Evolutionary conservation across 441 rosid genomes (phyloP).

Genomic region (Melastoma candidum): DNA sequence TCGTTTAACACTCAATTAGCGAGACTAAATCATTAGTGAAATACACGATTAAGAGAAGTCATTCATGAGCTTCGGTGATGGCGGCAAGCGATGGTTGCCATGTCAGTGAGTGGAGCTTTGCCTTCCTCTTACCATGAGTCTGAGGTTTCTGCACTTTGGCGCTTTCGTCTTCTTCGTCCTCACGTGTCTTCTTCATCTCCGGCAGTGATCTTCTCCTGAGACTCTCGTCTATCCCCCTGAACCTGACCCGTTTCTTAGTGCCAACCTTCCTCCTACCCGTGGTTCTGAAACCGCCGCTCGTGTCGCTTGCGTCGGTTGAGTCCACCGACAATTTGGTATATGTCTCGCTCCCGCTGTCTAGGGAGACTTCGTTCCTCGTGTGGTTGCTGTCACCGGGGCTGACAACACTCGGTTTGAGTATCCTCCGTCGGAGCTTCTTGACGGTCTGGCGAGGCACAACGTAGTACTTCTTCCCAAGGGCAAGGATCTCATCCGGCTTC

Average conservation of each 20-base stretch:
- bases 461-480: conserved; percentile 29
- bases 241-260: conserved; percentile 21
- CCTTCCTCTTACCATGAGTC: conserved; percentile 5
- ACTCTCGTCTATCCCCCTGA: conserved; percentile 22
- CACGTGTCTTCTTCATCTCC: neutral
- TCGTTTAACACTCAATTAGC: too few relatives aligned
- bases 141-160: conserved; percentile 5
- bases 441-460: conserved; percentile 28
- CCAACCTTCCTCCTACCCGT: conserved; percentile 7
- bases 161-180: conserved; percentile 1
- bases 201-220: conserved; percentile 5
- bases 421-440: conserved; percentile 29
- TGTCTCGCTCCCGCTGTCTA: neutral
- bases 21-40: too few relatives aligned
- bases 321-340: neutral
- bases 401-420: conserved; percentile 10
- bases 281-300: neutral
- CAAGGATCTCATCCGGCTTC: conserved; percentile 30
- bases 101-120: neutral
- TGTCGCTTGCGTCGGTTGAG: neutral
- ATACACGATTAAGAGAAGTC: too few relatives aligned
- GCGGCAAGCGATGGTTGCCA: conserved; percentile 35
- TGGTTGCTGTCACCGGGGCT: neutral
- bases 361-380: conserved; percentile 2
- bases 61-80: conserved; percentile 19